phyloP scores from a whole-genome alignment of 2,329 filamentous ascomycete species.

The Gremmenia infestans region DNA sequence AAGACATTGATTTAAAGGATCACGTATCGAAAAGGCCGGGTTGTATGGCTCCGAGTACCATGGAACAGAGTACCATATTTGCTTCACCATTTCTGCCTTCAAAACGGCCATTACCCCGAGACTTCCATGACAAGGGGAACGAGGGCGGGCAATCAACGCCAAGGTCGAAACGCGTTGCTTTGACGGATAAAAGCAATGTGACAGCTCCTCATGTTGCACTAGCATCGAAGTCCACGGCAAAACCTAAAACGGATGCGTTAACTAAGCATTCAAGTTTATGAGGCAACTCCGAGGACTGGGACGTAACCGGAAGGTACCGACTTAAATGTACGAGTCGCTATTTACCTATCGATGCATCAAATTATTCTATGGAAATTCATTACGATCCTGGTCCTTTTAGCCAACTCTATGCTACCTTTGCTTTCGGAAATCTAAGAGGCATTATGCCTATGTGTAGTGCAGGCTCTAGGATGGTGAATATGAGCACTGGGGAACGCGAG shows the following conservation, averaged over 20 bases:
- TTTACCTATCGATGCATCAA: not conserved
- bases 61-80: no score
- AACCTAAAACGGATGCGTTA: not conserved
- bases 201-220: not conserved
- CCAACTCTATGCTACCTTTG: constrained; percentile 5
- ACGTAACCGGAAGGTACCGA: not conserved
- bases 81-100: no score
- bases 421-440: constrained; percentile 2
- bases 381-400: not conserved
- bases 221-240: not conserved
- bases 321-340: not conserved
- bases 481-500: not conserved
- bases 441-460: constrained; percentile 5
- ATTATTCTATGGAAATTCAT: constrained; percentile 1
- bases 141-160: no score
- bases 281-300: not conserved
- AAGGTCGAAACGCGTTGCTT: no score
- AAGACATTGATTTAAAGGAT: no score
- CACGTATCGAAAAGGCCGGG: no score
- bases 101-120: no score
- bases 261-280: not conserved
- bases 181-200: no score
- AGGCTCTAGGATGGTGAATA: not conserved
- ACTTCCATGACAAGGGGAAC: no score
- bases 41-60: no score